These are phyloP conservation scores for Paraphoma chrysanthemicola DNA, from an alignment of 2,329 filamentous ascomycete species.

Conservation along the genomic window DNA sequence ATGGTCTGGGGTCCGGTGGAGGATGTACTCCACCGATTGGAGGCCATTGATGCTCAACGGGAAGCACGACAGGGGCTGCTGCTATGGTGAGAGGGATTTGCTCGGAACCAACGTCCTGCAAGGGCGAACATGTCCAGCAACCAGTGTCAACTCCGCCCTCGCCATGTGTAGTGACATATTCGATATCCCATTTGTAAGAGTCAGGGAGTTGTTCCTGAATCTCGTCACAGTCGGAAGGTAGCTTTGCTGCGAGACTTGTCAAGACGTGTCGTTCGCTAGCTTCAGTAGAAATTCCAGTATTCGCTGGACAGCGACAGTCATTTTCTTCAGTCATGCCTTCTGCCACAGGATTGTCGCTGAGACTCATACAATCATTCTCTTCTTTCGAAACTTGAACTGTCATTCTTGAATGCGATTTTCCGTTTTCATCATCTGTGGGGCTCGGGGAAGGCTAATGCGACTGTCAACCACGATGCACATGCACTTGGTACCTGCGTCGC, in stretches of 20 bases:
- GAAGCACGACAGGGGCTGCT: slow-evolving; percentile 18
- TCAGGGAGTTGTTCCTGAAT: not conserved
- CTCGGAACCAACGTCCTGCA: slow-evolving; percentile 7
- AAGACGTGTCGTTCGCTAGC: no score
- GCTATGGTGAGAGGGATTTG: slow-evolving; percentile 19
- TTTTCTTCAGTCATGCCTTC: no score
- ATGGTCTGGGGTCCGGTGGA: slow-evolving; percentile 21
- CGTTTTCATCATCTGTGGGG: no score
- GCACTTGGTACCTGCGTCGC: slow-evolving; percentile 1
- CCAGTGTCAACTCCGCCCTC: no score
- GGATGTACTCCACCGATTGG: slow-evolving; percentile 20
- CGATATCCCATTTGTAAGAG: slow-evolving; percentile 12
- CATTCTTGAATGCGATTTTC: no score
- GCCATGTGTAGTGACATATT: slow-evolving; percentile 2
- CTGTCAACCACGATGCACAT: slow-evolving; percentile 22
- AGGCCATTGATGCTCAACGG: slow-evolving; percentile 26
- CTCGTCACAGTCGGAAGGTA: no score
- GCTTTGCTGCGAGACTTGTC: no score
- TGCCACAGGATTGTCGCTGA: no score
- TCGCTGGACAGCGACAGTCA: no score
- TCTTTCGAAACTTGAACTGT: no score
- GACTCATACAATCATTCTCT: no score
- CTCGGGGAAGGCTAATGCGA: slow-evolving; percentile 69
- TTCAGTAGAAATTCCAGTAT: no score
- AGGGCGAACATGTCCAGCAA: slow-evolving; percentile 22